These are phyloP conservation scores for Abortiporus biennis DNA, from an alignment of 1,284 basidiomycete species.

Conservation along the genomic window DNA sequence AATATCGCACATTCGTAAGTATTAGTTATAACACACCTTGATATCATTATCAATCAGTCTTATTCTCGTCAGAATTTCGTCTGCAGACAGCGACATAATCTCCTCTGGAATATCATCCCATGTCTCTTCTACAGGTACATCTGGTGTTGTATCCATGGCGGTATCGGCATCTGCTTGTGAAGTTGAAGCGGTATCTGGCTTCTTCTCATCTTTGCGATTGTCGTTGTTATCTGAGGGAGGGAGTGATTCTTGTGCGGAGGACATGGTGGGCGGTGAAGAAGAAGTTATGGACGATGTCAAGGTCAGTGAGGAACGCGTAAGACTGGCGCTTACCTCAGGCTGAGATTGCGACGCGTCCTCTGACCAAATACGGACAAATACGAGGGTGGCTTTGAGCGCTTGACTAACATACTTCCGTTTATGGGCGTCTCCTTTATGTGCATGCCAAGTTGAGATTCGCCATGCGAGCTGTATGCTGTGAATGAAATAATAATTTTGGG, in stretches of 20 bases:
- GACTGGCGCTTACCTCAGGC: too few relatives aligned
- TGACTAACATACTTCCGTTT: too few relatives aligned
- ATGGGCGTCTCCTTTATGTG: too few relatives aligned
- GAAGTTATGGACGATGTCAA: conserved; percentile 11
- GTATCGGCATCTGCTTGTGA: conserved; percentile 30
- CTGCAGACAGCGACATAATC: conserved; percentile 64
- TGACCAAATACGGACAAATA: not conserved
- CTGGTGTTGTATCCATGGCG: conserved; percentile 69
- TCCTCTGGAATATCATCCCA: conserved; percentile 84
- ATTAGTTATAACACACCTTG: conserved; percentile 58
- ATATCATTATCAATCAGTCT: conserved; percentile 93
- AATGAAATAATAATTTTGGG: too few relatives aligned
- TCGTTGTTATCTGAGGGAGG: conserved; percentile 37
- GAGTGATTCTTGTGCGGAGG: conserved; percentile 52
- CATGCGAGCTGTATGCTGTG: too few relatives aligned
- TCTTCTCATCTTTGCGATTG: conserved; percentile 43
- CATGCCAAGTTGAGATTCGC: too few relatives aligned
- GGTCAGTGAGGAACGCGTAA: conserved; percentile 1
- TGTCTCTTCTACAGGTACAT: conserved; percentile 64
- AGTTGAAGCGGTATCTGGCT: conserved; percentile 22
- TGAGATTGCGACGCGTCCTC: conserved; percentile 2
- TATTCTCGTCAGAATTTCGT: conserved; percentile 84
- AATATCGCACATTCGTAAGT: not conserved
- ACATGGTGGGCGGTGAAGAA: conserved; percentile 39
- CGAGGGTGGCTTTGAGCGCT: too few relatives aligned